Evolutionary conservation across 768 basidiomycete species (phyloP).

Genomic region (Piloderma croceum): DNA sequence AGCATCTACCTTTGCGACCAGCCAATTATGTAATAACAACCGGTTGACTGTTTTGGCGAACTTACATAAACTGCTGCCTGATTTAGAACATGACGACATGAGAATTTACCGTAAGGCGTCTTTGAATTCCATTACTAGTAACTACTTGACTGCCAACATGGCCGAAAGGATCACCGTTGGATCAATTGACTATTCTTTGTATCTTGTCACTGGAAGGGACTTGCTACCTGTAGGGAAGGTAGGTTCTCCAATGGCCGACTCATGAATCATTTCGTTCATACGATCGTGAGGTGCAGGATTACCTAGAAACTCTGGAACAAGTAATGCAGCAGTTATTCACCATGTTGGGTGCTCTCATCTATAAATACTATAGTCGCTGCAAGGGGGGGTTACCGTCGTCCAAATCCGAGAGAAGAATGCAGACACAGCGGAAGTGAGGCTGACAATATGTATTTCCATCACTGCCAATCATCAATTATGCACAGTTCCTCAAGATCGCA

Average conservation of each 20-base stretch:
- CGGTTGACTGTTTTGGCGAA: no score
- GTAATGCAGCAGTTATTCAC: slow-evolving; percentile 28
- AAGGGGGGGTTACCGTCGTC: slow-evolving; percentile 85
- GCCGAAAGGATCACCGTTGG: no score
- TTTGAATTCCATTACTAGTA: no score
- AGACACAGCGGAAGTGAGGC: slow-evolving; percentile 66
- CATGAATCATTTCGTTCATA: slow-evolving; percentile 1
- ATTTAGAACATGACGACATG: no score
- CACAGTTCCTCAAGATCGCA: slow-evolving; percentile 75
- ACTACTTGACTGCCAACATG: no score
- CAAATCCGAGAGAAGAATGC: slow-evolving; percentile 83
- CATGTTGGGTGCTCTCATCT: slow-evolving; percentile 2
- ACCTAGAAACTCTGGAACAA: slow-evolving; percentile 70
- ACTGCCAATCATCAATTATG: slow-evolving; percentile 1
- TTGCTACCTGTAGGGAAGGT: slow-evolving; percentile 76
- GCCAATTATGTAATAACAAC: no score
- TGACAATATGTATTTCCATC: neutral
- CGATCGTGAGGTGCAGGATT: slow-evolving; percentile 40
- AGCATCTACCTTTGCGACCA: no score
- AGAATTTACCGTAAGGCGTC: no score
- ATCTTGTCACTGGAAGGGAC: slow-evolving; percentile 81
- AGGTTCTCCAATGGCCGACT: slow-evolving; percentile 5
- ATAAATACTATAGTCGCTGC: slow-evolving; percentile 49
- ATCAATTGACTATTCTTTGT: slow-evolving; percentile 62
- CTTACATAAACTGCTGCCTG: no score